Conservation (phyloP, 352 stramenopile species). For the Phytophthora multivora region DNA sequence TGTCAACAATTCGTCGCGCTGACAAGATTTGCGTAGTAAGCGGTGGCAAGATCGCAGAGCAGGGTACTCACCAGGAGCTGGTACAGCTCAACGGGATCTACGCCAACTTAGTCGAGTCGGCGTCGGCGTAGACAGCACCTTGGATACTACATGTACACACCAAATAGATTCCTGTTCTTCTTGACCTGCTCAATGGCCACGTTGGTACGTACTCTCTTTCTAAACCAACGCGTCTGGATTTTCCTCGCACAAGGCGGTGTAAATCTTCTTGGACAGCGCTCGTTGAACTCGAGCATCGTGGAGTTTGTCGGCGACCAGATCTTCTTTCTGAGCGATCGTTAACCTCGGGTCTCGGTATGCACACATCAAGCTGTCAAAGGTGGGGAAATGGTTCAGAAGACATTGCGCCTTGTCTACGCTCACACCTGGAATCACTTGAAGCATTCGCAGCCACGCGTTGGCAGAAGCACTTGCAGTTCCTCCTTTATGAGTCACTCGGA, state of each 20-base stretch:
- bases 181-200: neutral
- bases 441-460: slow-evolving; percentile 81
- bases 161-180: no score
- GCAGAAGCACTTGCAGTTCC: slow-evolving; percentile 51
- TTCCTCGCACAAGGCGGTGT: slow-evolving; percentile 51
- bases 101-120: slow-evolving; percentile 32
- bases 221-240: slow-evolving; percentile 42
- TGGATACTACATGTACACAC: neutral
- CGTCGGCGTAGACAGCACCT: slow-evolving; percentile 11
- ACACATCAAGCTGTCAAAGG: slow-evolving; percentile 51
- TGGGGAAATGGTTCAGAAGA: slow-evolving; percentile 68
- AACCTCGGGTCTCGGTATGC: slow-evolving; percentile 49
- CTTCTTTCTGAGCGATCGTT: slow-evolving; percentile 47
- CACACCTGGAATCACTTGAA: slow-evolving; percentile 75
- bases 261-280: slow-evolving; percentile 63
- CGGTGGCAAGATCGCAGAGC: slow-evolving; percentile 90
- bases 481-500: slow-evolving; percentile 52
- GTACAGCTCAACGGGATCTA: slow-evolving; percentile 52
- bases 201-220: neutral
- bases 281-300: slow-evolving; percentile 41
- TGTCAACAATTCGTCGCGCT: slow-evolving; percentile 93
- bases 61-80: slow-evolving; percentile 93
- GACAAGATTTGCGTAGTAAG: slow-evolving; percentile 96
- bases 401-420: slow-evolving; percentile 75
- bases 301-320: slow-evolving; percentile 63